These are phyloP conservation scores for Chrysanthemum seticuspe DNA, from an alignment of 129 eudicot genomes.

Conservation along the genomic window DNA sequence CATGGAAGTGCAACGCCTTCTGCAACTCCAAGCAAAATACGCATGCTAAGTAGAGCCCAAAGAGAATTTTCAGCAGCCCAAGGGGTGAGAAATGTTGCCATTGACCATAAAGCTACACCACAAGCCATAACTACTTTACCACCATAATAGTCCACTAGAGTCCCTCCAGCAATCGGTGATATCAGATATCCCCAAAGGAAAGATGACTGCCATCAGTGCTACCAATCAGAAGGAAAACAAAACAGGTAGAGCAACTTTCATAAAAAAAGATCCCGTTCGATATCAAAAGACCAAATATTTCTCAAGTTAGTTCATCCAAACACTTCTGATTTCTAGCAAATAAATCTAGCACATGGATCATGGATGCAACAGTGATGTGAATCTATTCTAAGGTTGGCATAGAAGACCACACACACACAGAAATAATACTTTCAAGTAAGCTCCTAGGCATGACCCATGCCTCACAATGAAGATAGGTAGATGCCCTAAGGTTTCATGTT, in stretches of 20 bases:
- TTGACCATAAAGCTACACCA: constrained; percentile 96
- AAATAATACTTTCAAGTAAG: too few relatives aligned
- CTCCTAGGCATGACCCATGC: too few relatives aligned
- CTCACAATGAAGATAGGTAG: too few relatives aligned
- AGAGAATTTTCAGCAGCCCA: constrained; percentile 90
- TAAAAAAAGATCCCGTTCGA: constrained; percentile 17
- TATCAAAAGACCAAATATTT: neutral
- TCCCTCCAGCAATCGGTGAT: constrained; percentile 97
- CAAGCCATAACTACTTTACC: constrained; percentile 96
- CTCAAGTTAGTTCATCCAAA: too few relatives aligned
- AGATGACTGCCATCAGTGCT: constrained; percentile 81
- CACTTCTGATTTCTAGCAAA: too few relatives aligned
- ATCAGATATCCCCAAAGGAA: constrained; percentile 98
- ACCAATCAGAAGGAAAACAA: constrained; percentile 38
- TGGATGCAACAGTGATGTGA: too few relatives aligned
- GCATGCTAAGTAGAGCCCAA: constrained; percentile 65
- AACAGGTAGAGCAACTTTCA: constrained; percentile 17
- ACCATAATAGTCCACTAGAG: constrained; percentile 90
- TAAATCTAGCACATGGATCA: too few relatives aligned
- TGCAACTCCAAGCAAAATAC: constrained; percentile 87
- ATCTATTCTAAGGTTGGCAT: too few relatives aligned
- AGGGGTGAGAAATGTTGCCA: constrained; percentile 95
- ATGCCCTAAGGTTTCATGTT: too few relatives aligned
- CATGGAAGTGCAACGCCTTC: constrained; percentile 99
- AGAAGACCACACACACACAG: too few relatives aligned